Evolutionary conservation across 495 filamentous ascomycete genomes (phyloP).

Genomic region (Lophium mytilinum): DNA sequence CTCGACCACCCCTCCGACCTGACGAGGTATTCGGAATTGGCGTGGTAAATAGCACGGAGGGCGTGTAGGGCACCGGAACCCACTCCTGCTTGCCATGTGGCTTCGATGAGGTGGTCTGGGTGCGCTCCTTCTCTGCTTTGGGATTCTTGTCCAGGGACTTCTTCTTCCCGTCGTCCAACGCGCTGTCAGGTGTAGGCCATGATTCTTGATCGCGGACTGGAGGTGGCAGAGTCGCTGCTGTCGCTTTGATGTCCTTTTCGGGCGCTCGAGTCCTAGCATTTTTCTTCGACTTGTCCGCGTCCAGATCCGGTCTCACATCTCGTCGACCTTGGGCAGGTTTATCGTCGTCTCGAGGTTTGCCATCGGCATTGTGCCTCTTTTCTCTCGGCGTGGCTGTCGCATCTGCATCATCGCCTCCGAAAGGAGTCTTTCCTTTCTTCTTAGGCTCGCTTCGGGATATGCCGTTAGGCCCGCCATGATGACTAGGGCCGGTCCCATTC

Average conservation of each 20-base stretch:
- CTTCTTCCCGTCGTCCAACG: slow-evolving; percentile 64
- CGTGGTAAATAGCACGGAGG: slow-evolving; percentile 74
- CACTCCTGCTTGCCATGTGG: slow-evolving; percentile 36
- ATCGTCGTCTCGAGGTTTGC: slow-evolving; percentile 30
- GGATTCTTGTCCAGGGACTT: slow-evolving; percentile 57
- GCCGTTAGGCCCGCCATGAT: slow-evolving; percentile 4
- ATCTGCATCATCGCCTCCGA: slow-evolving; percentile 12
- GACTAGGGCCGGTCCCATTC: slow-evolving; percentile 5
- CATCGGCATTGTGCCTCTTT: slow-evolving; percentile 19
- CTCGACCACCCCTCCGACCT: slow-evolving; percentile 24
- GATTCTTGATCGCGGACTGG: slow-evolving; percentile 64
- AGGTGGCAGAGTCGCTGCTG: slow-evolving; percentile 41
- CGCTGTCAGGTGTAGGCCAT: slow-evolving; percentile 87
- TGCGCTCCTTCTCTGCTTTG: slow-evolving; percentile 58
- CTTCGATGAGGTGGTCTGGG: slow-evolving; percentile 11
- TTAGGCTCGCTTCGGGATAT: slow-evolving; percentile 20
- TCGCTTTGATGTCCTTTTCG: slow-evolving; percentile 46
- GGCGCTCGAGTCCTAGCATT: slow-evolving; percentile 39
- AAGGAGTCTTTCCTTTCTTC: slow-evolving; percentile 27
- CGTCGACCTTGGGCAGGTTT: slow-evolving; percentile 34
- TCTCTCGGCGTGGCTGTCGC: slow-evolving; percentile 10
- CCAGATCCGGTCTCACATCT: slow-evolving; percentile 8
- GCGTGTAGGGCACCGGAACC: slow-evolving; percentile 57
- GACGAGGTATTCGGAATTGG: slow-evolving; percentile 47
- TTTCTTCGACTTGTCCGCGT: slow-evolving; percentile 26